Conservation (phyloP, 1,284 basidiomycete species). For the Heterobasidion annosum region DNA sequence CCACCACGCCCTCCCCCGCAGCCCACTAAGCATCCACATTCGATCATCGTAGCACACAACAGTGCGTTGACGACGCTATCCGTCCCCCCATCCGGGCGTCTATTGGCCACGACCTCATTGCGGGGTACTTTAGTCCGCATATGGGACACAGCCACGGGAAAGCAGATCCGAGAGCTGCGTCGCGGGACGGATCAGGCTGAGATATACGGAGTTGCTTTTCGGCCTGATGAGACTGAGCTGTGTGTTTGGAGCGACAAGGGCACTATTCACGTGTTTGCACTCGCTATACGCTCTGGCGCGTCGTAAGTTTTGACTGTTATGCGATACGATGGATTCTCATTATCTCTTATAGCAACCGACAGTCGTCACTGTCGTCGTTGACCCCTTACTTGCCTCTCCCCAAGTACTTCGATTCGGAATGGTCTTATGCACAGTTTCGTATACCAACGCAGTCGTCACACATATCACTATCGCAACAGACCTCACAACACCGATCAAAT, state of each 20-base stretch:
- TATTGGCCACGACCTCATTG: conserved; percentile 81
- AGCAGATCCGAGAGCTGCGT: conserved; percentile 74
- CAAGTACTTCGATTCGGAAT: conserved; percentile 89
- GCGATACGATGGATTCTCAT: conserved; percentile 4
- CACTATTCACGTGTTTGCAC: conserved; percentile 85
- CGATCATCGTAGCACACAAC: conserved; percentile 84
- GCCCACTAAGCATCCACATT: conserved; percentile 54
- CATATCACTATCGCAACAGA: conserved; percentile 58
- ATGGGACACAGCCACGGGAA: conserved; percentile 77
- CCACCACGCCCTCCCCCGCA: conserved; percentile 43
- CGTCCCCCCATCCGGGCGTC: conserved; percentile 67
- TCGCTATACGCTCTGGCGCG: conserved; percentile 50
- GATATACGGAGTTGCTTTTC: conserved; percentile 82
- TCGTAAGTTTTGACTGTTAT: conserved; percentile 39
- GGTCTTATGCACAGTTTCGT: conserved; percentile 90
- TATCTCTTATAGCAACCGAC: conserved; percentile 52
- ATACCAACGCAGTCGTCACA: conserved; percentile 81
- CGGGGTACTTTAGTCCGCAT: conserved; percentile 84
- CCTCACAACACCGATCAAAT: conserved; percentile 39
- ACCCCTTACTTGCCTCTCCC: conserved; percentile 76
- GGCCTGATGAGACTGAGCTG: conserved; percentile 71
- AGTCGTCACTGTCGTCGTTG: conserved; percentile 70
- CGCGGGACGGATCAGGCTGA: conserved; percentile 87
- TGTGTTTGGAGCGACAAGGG: conserved; percentile 96
- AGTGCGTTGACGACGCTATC: conserved; percentile 74